Conservation (phyloP, 176 grass and related monocot genomes). For the Triticum monococcum region DNA sequence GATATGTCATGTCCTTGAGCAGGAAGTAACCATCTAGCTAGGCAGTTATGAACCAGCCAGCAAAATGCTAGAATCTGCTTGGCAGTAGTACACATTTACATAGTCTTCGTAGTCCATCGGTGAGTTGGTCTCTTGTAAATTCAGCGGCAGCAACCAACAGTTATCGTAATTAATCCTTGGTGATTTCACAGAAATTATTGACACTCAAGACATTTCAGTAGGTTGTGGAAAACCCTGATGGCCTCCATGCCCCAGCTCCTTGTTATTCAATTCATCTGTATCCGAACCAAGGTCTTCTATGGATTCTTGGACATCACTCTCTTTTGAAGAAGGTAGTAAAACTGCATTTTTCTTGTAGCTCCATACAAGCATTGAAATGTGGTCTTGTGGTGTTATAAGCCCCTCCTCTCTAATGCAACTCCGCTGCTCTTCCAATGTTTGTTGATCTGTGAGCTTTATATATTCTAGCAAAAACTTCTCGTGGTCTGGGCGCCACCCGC, state of each 20-base stretch:
- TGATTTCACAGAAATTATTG: not conserved
- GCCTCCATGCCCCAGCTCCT: slow-evolving; percentile 18
- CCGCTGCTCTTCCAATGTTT: slow-evolving; percentile 64
- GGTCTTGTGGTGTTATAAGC: slow-evolving; percentile 81
- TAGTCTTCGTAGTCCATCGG: not conserved
- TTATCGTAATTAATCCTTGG: not conserved
- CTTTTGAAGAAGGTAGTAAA: slow-evolving; percentile 49
- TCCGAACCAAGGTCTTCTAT: slow-evolving; percentile 52
- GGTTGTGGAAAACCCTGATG: slow-evolving; percentile 28
- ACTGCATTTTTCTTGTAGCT: slow-evolving; percentile 93
- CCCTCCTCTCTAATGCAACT: slow-evolving; percentile 77
- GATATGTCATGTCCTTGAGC: not conserved
- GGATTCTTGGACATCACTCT: slow-evolving; percentile 34
- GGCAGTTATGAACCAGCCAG: slow-evolving; percentile 6
- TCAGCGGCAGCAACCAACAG: not conserved
- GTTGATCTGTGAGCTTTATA: slow-evolving; percentile 73
- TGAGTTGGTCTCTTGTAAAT: slow-evolving; percentile 9
- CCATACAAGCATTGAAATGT: slow-evolving; percentile 94
- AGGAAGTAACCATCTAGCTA: not conserved
- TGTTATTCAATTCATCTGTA: slow-evolving; percentile 43
- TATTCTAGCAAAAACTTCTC: slow-evolving; percentile 87
- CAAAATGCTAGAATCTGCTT: slow-evolving; percentile 1
- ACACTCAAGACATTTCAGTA: slow-evolving; percentile 40
- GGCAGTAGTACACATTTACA: not conserved
- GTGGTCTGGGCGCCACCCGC: slow-evolving; percentile 76